Conservation (phyloP, 2,329 filamentous ascomycete genomes). For the Cytospora piceicola region DNA sequence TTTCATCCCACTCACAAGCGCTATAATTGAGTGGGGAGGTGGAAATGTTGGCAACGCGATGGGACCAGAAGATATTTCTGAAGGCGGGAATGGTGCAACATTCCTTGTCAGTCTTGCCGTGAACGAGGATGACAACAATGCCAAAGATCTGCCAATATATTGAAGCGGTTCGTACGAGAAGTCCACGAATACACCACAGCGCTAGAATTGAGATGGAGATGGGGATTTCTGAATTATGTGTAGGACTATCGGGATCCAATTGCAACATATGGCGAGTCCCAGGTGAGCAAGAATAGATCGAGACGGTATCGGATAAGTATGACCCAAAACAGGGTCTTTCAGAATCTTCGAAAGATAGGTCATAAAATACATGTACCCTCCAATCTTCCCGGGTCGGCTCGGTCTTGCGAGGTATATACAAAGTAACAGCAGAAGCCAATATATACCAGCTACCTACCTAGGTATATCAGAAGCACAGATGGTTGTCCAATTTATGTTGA, state of each 20-base stretch:
- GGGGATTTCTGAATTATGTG: slow-evolving; percentile 22
- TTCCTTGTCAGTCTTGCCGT: slow-evolving; percentile 40
- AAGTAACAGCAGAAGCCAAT: too few relatives aligned
- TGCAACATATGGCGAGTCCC: slow-evolving; percentile 17
- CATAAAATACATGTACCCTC: slow-evolving; percentile 5
- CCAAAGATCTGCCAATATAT: slow-evolving; percentile 42
- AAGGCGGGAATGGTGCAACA: slow-evolving; percentile 39
- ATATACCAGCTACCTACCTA: too few relatives aligned
- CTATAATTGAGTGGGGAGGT: slow-evolving; percentile 38
- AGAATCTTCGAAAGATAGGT: slow-evolving; percentile 14
- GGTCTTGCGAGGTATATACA: too few relatives aligned
- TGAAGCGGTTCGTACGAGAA: slow-evolving; percentile 41
- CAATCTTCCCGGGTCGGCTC: not conserved
- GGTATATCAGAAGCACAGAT: too few relatives aligned
- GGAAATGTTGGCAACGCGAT: slow-evolving; percentile 42
- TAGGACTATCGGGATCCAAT: slow-evolving; percentile 19
- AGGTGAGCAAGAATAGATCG: slow-evolving; percentile 2
- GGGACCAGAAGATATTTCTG: slow-evolving; percentile 39
- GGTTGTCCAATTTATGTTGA: not conserved
- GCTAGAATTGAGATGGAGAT: slow-evolving; percentile 34
- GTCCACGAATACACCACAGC: slow-evolving; percentile 37
- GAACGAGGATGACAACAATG: slow-evolving; percentile 41
- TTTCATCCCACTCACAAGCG: slow-evolving; percentile 42
- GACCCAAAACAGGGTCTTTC: slow-evolving; percentile 13
- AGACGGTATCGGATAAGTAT: slow-evolving; percentile 11